These are phyloP conservation scores for Aspergillus clavatus DNA, from an alignment of 2,329 filamentous ascomycete genomes.

Conservation along the genomic window DNA sequence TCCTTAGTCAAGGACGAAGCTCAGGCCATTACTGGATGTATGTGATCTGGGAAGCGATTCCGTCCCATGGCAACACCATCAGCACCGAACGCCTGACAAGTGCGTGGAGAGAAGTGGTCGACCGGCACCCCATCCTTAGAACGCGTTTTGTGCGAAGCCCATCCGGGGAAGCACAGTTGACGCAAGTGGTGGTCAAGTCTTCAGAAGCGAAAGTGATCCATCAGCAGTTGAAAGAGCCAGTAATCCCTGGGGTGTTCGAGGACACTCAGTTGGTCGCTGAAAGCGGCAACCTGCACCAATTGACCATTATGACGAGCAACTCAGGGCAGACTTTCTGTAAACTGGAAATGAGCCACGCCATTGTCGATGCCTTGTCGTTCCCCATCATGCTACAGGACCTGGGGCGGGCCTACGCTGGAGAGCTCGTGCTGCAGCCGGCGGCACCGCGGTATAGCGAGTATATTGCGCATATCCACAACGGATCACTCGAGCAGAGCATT, in stretches of 20 bases:
- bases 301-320: neutral
- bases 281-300: neutral
- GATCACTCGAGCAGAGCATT: neutral
- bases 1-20: no score
- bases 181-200: neutral
- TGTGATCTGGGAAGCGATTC: neutral
- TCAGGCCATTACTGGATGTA: no score
- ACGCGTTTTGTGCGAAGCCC: neutral
- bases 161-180: neutral
- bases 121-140: conserved; percentile 1
- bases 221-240: neutral
- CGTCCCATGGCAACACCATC: neutral
- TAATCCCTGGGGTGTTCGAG: no score
- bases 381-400: conserved; percentile 6
- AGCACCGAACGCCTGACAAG: neutral
- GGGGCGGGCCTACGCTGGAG: conserved; percentile 1
- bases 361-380: conserved; percentile 10
- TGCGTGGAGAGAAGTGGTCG: conserved; percentile 1
- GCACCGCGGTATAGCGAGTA: neutral
- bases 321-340: conserved; percentile 2
- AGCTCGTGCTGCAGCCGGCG: no score
- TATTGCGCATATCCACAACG: neutral
- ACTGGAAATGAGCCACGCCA: conserved; percentile 11
- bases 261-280: no score
- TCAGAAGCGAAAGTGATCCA: neutral